Evolutionary conservation across 805 yeast genomes (phyloP), one percentile per base, ranked within the genome.

Genomic region (Candida oleophila): DNA sequence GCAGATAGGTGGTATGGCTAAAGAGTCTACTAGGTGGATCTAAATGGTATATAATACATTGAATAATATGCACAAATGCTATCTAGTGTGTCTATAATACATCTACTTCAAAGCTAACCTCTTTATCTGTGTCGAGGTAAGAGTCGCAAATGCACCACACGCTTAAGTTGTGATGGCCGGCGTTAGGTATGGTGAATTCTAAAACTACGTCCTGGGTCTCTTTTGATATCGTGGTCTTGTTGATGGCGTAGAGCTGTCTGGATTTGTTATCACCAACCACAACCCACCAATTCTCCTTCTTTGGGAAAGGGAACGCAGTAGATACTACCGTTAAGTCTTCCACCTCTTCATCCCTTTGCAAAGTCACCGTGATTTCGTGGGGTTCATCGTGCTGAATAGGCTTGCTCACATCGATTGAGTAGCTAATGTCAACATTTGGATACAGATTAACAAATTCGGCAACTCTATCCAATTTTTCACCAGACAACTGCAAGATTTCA

Each of bases 121-220:
- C 96, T 62, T 87, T 88, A 61, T 92, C 99, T 2, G 90, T 95
- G 60, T 91, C 98, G n/a, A 89, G 58, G 56, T 91, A 92, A 0
- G 96, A 84, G 57, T 91, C 97, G 66, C 97, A 87, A 61, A 91
- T 79, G 58, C 92, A 83, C 96, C 96, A 91, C 1, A 89, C 68
- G 0, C 83, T 78, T 21, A 91, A 64, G 15, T 74, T 60, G 46
- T 84, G 87, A 3, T 69, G 60, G 0, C 96, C 97, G 3, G 78
- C 61, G 3, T 66, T 73, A 0, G 88, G 82, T 8, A 89, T 56
- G 0, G 80, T 68, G 49, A 87, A 79, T 22, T 75, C 77, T 38
- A 92, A 51, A 4, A 67, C 69, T 14, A 84, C 72, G 3, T 63
- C 57, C 58, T 84, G 87, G 1, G 63, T 61, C 49, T 82, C 82